Evolutionary conservation across 2,329 filamentous ascomycete species (phyloP), one percentile per base, ranked within the genome.

Genomic region (Colletotrichum destructivum): DNA sequence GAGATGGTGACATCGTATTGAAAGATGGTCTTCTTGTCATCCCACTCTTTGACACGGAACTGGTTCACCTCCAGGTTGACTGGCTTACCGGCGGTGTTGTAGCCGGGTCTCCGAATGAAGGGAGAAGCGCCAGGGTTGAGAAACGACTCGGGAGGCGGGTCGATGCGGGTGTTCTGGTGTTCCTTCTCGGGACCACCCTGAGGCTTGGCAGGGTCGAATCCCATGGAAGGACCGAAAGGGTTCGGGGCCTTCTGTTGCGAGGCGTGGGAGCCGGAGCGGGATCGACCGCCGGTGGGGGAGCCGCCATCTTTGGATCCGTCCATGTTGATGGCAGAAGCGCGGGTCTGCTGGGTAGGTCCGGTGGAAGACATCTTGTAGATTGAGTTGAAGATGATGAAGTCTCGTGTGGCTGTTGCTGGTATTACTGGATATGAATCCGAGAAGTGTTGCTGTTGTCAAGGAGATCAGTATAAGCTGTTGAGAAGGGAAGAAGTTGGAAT

Each of bases 1-100:
- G 91, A 89, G 54, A 96, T 87, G 4, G 87, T 78, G 35, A 97
- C 93, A 83, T 98, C 94, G 76, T 96, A 98, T 78, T 98, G 95
- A 73, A 91, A 91, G 26, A 98, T 89, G 0, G 89, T 88, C 15
- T 85, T 87, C 2, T 81, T 85, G 0, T 90, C 90, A 66, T 83
- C 78, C 49, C 91, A 89, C 12, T 84, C 82, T 0, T 80, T 82
- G 66, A 98, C 91, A 0, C 90, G 87, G 81, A 92, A 97, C 13
- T 94, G 91, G 79, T 98, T 98, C 47, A 97, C 82, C 0, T 86
- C 81, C 1, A 94, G 76, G 0, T 81, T 77, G 23, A 91, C 86
- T 0, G 84, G 78, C 72, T 87, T 88, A 2, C 91, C 92, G 9
- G 85, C 83, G 0, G 81, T 87, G 73, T 91, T 93, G 79, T 88